Evolutionary conservation across 2,329 filamentous ascomycete genomes (phyloP).

Genomic region (Eutypella sp.): DNA sequence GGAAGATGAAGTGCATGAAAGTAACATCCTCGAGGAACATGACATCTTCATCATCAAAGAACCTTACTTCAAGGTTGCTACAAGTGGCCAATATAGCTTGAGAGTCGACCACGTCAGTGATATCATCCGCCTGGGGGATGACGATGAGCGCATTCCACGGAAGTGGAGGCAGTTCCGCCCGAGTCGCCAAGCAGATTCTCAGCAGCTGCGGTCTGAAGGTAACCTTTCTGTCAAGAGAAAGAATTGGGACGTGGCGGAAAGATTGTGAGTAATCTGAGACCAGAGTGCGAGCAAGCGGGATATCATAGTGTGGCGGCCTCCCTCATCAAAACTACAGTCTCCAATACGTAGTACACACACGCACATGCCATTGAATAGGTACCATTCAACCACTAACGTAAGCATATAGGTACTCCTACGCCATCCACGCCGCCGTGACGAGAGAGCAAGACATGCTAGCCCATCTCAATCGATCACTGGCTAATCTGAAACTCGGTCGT

Average conservation of each 20-base stretch:
- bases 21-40: constrained; percentile 29
- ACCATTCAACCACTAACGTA: no score
- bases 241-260: constrained; percentile 25
- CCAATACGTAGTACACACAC: no score
- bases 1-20: constrained; percentile 26
- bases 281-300: no score
- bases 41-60: constrained; percentile 45
- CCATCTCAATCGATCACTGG: constrained; percentile 31
- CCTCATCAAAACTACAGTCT: no score
- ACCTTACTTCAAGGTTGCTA: constrained; percentile 42
- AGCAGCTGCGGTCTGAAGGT: constrained; percentile 23
- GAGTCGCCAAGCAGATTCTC: constrained; percentile 8
- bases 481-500: constrained; percentile 25
- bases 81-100: constrained; percentile 35
- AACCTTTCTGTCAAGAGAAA: constrained; percentile 26
- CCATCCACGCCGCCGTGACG: constrained; percentile 28
- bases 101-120: constrained; percentile 51
- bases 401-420: constrained; percentile 32
- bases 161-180: constrained; percentile 25
- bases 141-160: constrained; percentile 34
- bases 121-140: constrained; percentile 31
- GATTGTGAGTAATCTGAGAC: constrained; percentile 24
- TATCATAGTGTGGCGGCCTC: no score
- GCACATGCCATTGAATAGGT: no score
- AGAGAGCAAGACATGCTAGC: constrained; percentile 30